Evolutionary conservation across 2,329 filamentous ascomycete species (phyloP).

Genomic region (Monascus ruber): DNA sequence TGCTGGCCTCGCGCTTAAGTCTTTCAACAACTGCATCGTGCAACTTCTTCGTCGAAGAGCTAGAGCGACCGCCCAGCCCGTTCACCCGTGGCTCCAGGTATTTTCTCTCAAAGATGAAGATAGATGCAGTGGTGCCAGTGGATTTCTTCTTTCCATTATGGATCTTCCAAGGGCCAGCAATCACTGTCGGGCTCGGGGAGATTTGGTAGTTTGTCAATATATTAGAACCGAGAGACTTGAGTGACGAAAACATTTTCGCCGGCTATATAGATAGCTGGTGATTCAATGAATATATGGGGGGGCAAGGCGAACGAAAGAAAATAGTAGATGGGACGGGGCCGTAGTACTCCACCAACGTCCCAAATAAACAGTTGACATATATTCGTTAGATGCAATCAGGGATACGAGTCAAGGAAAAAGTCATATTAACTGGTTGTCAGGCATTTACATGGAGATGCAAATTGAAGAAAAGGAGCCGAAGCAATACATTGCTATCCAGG

Average conservation of each 20-base stretch:
- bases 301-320: too few relatives aligned
- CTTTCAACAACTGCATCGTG: constrained; percentile 86
- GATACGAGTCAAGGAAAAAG: too few relatives aligned
- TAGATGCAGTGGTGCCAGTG: constrained; percentile 74
- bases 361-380: too few relatives aligned
- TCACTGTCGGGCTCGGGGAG: constrained; percentile 61
- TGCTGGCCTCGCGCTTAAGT: constrained; percentile 82
- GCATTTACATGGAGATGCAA: too few relatives aligned
- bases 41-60: constrained; percentile 61
- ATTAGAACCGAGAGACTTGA: constrained; percentile 91
- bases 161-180: constrained; percentile 90
- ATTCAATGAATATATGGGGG: too few relatives aligned
- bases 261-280: too few relatives aligned
- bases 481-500: too few relatives aligned
- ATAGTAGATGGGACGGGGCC: too few relatives aligned
- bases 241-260: constrained; percentile 73
- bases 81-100: constrained; percentile 59
- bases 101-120: constrained; percentile 92
- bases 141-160: constrained; percentile 96
- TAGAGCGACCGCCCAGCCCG: constrained; percentile 49
- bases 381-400: too few relatives aligned
- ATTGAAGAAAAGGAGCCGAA: too few relatives aligned
- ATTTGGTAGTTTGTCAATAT: constrained; percentile 87
- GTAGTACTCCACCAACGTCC: too few relatives aligned
- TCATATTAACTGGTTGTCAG: too few relatives aligned